These are phyloP conservation scores for Naganishia vaughanmartiniae DNA, from an alignment of 768 basidiomycete species.

Conservation along the genomic window DNA sequence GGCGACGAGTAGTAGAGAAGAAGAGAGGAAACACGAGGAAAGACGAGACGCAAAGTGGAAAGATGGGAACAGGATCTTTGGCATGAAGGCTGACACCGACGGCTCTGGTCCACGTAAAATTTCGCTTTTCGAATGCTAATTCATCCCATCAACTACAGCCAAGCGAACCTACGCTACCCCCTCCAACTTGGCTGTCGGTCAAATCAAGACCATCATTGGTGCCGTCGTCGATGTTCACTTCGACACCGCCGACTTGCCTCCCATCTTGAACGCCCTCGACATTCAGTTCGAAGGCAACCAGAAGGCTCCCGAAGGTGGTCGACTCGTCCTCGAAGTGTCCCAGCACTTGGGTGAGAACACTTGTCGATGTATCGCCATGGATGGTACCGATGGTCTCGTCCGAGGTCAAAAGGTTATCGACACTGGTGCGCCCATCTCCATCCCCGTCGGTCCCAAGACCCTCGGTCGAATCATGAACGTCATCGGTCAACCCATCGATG, in stretches of 20 bases:
- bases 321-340: conserved; percentile 97
- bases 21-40: neutral
- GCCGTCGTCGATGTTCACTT: conserved; percentile 99
- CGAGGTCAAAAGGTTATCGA: conserved; percentile 96
- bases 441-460: conserved; percentile 90
- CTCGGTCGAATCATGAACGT: conserved; percentile 99
- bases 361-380: conserved; percentile 99
- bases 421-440: conserved; percentile 92
- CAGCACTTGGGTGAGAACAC: conserved; percentile 99
- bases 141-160: conserved; percentile 12
- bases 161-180: conserved; percentile 86
- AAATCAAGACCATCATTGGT: conserved; percentile 98
- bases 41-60: neutral
- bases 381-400: conserved; percentile 99
- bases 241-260: conserved; percentile 87
- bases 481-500: conserved; percentile 99
- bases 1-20: neutral
- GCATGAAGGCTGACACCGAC: neutral
- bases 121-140: neutral
- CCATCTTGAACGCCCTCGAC: conserved; percentile 98
- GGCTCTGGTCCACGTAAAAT: neutral
- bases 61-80: neutral
- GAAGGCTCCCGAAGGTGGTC: conserved; percentile 77
- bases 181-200: conserved; percentile 67
- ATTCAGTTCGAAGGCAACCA: conserved; percentile 61